A percentile compares a stretch with the other conserved stretches of the same genome.
These are phyloP conservation scores for Vigna mungo DNA, from an alignment of 306 rosid genomes.

Conservation along the genomic window DNA sequence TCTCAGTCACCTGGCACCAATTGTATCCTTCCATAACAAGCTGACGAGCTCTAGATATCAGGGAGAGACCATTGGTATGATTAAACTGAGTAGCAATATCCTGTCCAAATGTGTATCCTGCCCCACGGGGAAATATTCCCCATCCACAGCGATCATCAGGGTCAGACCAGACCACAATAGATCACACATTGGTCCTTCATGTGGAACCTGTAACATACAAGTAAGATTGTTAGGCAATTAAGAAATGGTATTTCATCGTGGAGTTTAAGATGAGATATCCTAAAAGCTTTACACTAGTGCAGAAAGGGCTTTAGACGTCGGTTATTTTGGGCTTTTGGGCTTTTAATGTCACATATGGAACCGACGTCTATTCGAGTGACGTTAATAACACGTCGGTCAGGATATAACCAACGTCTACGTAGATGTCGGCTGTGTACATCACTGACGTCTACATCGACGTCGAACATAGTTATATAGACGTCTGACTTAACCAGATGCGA, in stretches of 20 bases:
- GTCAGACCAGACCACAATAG: constrained; percentile 98
- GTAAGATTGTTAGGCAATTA: constrained; percentile 27
- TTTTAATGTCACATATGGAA: too few species aligned
- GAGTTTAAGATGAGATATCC: constrained; percentile 1
- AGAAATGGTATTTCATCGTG: background rate
- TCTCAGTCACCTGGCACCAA: constrained; percentile 89
- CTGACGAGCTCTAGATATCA: constrained; percentile 97
- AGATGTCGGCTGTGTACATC: too few species aligned
- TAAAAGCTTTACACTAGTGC: background rate
- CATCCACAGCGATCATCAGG: constrained; percentile 99
- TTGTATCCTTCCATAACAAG: constrained; percentile 99
- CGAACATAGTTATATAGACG: too few species aligned
- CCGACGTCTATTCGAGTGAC: too few species aligned
- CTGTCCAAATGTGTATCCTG: constrained; percentile 98
- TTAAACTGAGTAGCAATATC: constrained; percentile 96
- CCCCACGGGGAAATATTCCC: constrained; percentile 99
- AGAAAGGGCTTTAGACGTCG: too few species aligned
- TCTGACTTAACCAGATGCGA: too few species aligned
- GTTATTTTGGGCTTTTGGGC: too few species aligned
- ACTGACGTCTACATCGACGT: too few species aligned
- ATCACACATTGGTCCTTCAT: constrained; percentile 99
- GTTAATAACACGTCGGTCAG: too few species aligned
- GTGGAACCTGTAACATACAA: constrained; percentile 80
- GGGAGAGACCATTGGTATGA: constrained; percentile 91
- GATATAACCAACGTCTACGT: too few species aligned